These are phyloP conservation scores for Paradendryphiella salina DNA, from an alignment of 2,329 filamentous ascomycete genomes.

Conservation along the genomic window DNA sequence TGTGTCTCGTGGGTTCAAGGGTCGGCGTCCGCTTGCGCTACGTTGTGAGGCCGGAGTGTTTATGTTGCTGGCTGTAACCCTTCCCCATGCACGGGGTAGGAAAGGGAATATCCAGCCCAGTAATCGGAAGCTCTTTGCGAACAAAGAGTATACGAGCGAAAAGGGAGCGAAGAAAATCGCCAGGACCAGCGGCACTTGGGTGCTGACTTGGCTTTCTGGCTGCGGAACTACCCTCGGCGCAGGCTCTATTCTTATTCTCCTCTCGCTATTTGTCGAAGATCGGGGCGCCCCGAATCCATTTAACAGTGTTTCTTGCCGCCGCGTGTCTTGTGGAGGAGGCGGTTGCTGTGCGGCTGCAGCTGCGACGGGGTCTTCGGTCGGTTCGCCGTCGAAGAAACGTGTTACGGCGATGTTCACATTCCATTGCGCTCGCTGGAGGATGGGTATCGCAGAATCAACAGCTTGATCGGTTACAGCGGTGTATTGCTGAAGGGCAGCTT, in stretches of 20 bases:
- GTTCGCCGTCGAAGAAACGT: constrained; percentile 97
- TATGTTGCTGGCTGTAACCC: constrained; percentile 55
- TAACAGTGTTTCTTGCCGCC: constrained; percentile 73
- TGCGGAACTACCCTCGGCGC: constrained; percentile 85
- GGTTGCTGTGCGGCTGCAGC: constrained; percentile 68
- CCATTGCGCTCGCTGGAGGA: constrained; percentile 89
- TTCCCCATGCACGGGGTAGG: constrained; percentile 65
- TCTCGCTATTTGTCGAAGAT: constrained; percentile 38
- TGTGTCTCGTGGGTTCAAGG: constrained; percentile 82
- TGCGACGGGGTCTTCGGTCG: constrained; percentile 72
- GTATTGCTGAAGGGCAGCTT: constrained; percentile 83
- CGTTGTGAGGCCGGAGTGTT: constrained; percentile 50
- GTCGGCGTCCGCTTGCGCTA: constrained; percentile 70
- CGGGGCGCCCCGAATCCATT: constrained; percentile 50
- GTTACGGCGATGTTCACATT: constrained; percentile 96
- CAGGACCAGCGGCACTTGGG: constrained; percentile 74
- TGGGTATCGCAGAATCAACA: constrained; percentile 70
- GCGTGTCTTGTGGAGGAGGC: constrained; percentile 60
- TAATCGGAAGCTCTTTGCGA: constrained; percentile 70
- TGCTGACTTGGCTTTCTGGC: constrained; percentile 64
- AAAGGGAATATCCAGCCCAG: constrained; percentile 80
- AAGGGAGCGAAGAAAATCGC: constrained; percentile 81
- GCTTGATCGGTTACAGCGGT: constrained; percentile 86
- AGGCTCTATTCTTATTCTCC: constrained; percentile 57
- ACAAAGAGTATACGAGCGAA: constrained; percentile 71